Base-by-base conservation (phyloP, 2,329 filamentous ascomycete species). In the Diaporthe sp. region DNA sequence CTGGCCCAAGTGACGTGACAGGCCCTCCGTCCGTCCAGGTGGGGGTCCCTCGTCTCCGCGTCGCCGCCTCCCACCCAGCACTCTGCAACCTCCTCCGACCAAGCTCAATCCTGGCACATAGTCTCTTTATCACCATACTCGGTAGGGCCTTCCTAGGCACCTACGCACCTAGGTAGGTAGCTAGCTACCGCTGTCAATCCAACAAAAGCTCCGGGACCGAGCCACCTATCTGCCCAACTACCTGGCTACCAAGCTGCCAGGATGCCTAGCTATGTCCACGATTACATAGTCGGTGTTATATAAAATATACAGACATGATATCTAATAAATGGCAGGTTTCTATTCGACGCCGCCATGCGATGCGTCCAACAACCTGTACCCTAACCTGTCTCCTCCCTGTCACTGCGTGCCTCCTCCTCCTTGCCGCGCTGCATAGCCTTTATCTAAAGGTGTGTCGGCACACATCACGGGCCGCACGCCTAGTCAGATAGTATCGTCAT, bases 81-180 rank as follows among this genome's bases (percentile, higher is more conserved):
- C 53, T 55, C 57, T 37, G 34, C 20, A 13, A n/a, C 34, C 13
- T 61, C n/a, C 13, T 25, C 28, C 47, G 34, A 28, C 65, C 65
- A 55, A 70, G 65, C 65, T 55, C 65, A 70, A 42, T 42, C 47
- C 49, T 55, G 65, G 63, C 63, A 68, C 44, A 12, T 49, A 22
- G 7, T 44, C 13, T 44, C 6, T 20, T 15, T 20, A 44, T 15
- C 15, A 44, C 34, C 34, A 34, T 34, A 8, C 34, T 34, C 1
- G 7, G 7, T 34, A 34, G 8, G 34, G 34, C 34, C 34, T 34
- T 34, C 8, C 42, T 17, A 20, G 39, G 12, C 13, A 44, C 15
- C 13, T 49, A 49, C 15, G 15, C 2, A 49, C 44, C 44, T 49
- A 49, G 42, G 9, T 44, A 49, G 44, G 20, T 3, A 49, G 8